Base-by-base conservation (phyloP, 148 eudicot genomes). In the Rhododendron mucronatum region DNA sequence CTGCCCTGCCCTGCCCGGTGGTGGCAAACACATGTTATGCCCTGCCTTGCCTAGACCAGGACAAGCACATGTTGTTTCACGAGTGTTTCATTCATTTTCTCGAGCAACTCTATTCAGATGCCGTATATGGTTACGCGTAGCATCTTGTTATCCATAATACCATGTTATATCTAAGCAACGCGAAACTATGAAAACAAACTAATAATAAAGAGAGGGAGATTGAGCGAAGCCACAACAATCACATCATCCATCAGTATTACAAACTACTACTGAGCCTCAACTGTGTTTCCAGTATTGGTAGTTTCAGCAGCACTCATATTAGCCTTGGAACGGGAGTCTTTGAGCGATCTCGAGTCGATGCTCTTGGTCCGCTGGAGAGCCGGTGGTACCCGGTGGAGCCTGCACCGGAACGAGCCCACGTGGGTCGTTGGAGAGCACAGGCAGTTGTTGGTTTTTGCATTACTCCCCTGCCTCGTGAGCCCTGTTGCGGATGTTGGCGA, bases 351-450 rank as follows among this genome's bases (percentile, higher is more conserved):
- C 1, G 85, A 33, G 18, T 73, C 80, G 20, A 88, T 84, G 84
- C 91, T 91, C 47, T 84, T 88, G 73, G 89, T 78, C 41, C 91
- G 82, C 47, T 90, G 91, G 41, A 91, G 78, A 35, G 21, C 0
- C 21, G 18, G 77, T 30, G 20, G 55, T 23, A 59, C 45, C 14
- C 92, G 89, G 88, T 91, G 93, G 26, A 91, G 93, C 15, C 92
- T 86, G 78, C 93, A 91, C 75, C 92, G 63, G 84, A 90, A 91
- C 35, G 93, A 91, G 11, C 93, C 91, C 7, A 84, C 91, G 37
- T 91, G 93, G 33, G 93, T 89, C 51, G 93, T 91, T 13, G 92
- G 92, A 7, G 92, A 91, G 86, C 93, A 90, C 14, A 91, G 92
- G 85, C 93, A 91, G 83, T 67, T 77, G 63, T 83, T 85, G 30